Percentiles rank a stretch among this genome's conserved stretches.
Evolutionary conservation across 1,284 basidiomycete species (phyloP).

Genomic region (Omphalotus olearius): DNA sequence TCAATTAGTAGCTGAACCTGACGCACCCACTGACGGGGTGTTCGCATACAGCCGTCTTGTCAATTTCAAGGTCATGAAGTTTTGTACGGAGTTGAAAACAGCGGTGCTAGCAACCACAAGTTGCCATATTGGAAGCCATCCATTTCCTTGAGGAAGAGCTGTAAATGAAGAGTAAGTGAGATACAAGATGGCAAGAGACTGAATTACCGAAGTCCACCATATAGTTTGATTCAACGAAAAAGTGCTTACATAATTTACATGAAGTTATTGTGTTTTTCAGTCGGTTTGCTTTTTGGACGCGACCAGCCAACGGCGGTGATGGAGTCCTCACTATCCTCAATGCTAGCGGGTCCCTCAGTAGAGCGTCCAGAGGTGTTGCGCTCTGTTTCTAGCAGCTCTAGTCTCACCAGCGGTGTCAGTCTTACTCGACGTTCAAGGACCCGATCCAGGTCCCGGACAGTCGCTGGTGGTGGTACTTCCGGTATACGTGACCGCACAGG

Average conservation of each 20-base stretch:
- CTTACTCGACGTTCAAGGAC: constrained; percentile 41
- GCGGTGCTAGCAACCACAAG: constrained; percentile 73
- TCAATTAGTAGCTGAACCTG: not conserved
- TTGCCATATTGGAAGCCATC: constrained; percentile 85
- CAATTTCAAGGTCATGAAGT: constrained; percentile 72
- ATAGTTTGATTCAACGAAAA: not conserved
- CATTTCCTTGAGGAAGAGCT: constrained; percentile 57
- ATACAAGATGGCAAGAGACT: not conserved
- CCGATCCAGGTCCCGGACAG: constrained; percentile 39
- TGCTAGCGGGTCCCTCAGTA: not conserved
- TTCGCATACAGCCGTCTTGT: constrained; percentile 74
- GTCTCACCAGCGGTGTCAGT: constrained; percentile 33
- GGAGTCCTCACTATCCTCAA: not conserved
- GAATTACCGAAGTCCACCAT: not conserved
- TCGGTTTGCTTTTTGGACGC: too few species aligned
- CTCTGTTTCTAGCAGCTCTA: constrained; percentile 42
- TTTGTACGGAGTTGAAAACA: constrained; percentile 83
- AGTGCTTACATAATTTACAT: not conserved
- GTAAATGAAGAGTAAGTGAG: not conserved
- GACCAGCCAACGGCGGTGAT: not conserved
- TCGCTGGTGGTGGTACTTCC: constrained; percentile 31
- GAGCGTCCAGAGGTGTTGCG: constrained; percentile 27
- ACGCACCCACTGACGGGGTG: constrained; percentile 34
- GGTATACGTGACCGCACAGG: constrained; percentile 19
- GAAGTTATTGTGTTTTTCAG: too few species aligned